Evolutionary conservation across 1,139 yeast species (phyloP).

Genomic region (Protomyces gravidus): DNA sequence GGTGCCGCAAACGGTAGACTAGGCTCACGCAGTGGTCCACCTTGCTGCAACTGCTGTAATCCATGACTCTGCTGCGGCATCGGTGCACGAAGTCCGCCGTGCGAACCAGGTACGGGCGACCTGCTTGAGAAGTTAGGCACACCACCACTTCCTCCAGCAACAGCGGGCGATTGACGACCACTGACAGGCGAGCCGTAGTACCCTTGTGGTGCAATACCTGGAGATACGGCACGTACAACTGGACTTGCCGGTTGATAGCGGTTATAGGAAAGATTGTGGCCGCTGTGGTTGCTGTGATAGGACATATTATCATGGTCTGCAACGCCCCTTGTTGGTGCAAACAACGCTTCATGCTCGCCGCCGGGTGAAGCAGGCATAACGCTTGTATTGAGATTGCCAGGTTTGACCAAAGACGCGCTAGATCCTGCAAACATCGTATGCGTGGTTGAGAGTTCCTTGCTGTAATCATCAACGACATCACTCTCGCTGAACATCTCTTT

Average conservation of each 20-base stretch:
- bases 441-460: constrained; percentile 2
- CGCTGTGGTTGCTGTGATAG: neutral
- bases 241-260: neutral
- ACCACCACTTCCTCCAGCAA: neutral
- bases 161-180: neutral
- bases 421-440: constrained; percentile 10
- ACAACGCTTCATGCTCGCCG: constrained; percentile 26
- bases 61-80: neutral
- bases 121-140: neutral
- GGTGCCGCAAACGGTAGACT: constrained; percentile 18
- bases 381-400: neutral
- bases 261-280: neutral
- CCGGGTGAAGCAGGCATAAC: constrained; percentile 17
- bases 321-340: constrained; percentile 10
- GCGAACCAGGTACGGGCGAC: neutral
- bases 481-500: constrained; percentile 25
- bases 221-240: constrained; percentile 8
- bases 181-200: neutral
- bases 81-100: neutral
- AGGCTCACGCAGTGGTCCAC: constrained; percentile 10
- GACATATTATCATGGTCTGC: neutral
- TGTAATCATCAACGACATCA: constrained; percentile 15
- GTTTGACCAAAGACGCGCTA: constrained; percentile 5
- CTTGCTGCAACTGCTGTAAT: neutral
- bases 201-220: neutral